These are phyloP conservation scores for Mrakia blollopis DNA, from an alignment of 768 basidiomycete genomes.

Conservation along the genomic window DNA sequence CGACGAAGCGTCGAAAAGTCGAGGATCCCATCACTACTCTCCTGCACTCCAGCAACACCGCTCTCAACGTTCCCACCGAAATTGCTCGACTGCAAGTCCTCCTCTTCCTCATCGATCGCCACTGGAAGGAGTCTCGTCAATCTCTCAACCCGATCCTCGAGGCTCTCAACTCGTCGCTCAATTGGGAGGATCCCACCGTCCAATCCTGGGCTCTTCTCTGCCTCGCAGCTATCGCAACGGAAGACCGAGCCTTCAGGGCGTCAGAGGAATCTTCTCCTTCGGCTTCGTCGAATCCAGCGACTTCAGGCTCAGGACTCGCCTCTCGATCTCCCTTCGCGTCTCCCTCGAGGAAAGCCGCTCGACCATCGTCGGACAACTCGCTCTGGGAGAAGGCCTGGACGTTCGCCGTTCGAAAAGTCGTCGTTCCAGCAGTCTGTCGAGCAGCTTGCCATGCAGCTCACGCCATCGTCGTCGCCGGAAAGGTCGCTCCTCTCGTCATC, in stretches of 20 bases:
- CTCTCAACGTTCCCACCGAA: constrained; percentile 40
- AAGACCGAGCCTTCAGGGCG: not conserved
- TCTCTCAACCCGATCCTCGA: constrained; percentile 50
- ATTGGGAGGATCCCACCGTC: constrained; percentile 57
- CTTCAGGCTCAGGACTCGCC: not conserved
- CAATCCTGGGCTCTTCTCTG: constrained; percentile 85
- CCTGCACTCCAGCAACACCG: constrained; percentile 17
- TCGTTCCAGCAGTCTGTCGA: constrained; percentile 64
- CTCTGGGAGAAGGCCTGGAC: constrained; percentile 77
- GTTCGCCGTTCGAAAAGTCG: constrained; percentile 68
- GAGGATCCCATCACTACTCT: constrained; percentile 34
- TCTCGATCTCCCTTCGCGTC: constrained; percentile 13
- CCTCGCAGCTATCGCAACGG: constrained; percentile 62
- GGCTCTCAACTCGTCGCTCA: constrained; percentile 58
- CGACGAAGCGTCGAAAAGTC: constrained; percentile 38
- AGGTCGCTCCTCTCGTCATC: constrained; percentile 39
- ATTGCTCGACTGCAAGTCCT: constrained; percentile 64
- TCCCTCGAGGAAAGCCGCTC: not conserved
- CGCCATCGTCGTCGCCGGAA: constrained; percentile 49
- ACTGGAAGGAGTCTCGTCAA: constrained; percentile 60
- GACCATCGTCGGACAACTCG: not conserved
- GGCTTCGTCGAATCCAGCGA: not conserved
- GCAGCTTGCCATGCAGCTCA: constrained; percentile 70
- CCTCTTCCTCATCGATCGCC: constrained; percentile 75
- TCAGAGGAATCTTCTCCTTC: not conserved